phyloP scores from a whole-genome alignment of 176 grass and related monocot species.

The Aegilops sharonensis region DNA sequence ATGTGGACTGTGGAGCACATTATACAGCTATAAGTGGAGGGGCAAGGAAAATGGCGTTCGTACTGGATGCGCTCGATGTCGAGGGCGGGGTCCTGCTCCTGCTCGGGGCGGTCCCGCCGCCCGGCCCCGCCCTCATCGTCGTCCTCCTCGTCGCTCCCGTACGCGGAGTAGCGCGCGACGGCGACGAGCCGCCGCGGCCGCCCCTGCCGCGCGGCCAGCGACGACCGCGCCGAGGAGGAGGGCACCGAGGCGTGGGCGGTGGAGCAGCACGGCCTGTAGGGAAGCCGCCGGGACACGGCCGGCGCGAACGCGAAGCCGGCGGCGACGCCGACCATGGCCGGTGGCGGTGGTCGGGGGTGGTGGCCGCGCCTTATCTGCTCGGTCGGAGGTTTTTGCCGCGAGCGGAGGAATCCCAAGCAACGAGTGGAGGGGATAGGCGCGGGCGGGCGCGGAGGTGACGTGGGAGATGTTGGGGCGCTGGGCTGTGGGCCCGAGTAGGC shows the following conservation, averaged over 20 bases:
- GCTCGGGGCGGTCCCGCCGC: slow-evolving; percentile 45
- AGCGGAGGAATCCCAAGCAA: neutral
- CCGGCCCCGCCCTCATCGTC: slow-evolving; percentile 30
- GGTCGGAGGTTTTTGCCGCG: slow-evolving; percentile 42
- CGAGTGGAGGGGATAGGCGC: slow-evolving; percentile 37
- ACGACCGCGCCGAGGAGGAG: slow-evolving; percentile 30
- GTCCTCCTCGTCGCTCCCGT: slow-evolving; percentile 18
- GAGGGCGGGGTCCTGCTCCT: slow-evolving; percentile 66
- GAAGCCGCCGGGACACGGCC: neutral
- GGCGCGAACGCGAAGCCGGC: slow-evolving; percentile 39
- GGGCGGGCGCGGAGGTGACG: neutral
- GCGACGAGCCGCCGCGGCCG: slow-evolving; percentile 23
- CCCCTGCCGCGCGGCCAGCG: neutral
- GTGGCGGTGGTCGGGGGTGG: neutral
- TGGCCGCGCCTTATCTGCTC: slow-evolving; percentile 43
- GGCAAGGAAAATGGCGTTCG: neutral
- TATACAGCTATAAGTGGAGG: no score
- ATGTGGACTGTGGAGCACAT: no score
- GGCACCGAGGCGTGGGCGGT: neutral
- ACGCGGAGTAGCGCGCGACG: slow-evolving; percentile 48
- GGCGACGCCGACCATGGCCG: slow-evolving; percentile 56
- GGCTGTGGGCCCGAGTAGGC: neutral
- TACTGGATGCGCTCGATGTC: slow-evolving; percentile 83
- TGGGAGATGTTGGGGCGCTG: neutral
- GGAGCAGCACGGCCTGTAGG: neutral